Percentiles rank a stretch among this genome's conserved stretches.
Evolutionary conservation across 2,329 filamentous ascomycete genomes (phyloP).

Genomic region (Botrytis sinoallii): DNA sequence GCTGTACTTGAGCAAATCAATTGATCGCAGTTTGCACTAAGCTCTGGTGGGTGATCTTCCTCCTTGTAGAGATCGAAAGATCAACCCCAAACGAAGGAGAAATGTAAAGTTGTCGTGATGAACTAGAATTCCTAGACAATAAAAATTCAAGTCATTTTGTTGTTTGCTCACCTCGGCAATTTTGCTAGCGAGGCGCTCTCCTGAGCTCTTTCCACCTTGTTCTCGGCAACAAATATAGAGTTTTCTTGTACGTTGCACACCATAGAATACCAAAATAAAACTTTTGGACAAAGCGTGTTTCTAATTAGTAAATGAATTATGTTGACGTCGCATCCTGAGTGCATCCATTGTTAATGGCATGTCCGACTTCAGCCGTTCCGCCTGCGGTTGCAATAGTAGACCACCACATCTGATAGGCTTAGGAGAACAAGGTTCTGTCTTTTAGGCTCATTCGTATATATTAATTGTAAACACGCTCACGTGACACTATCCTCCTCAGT

Average conservation of each 20-base stretch:
- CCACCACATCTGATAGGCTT: background rate
- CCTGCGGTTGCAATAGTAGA: constrained; percentile 25
- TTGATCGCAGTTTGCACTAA: too few species aligned
- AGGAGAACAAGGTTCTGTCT: background rate
- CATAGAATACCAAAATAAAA: background rate
- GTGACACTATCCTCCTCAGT: too few species aligned
- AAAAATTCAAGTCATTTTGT: background rate
- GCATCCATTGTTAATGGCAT: constrained; percentile 30
- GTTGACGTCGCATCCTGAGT: constrained; percentile 23
- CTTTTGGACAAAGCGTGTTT: too few species aligned
- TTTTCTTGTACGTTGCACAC: background rate
- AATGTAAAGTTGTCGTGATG: too few species aligned
- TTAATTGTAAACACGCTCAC: too few species aligned
- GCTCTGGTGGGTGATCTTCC: too few species aligned
- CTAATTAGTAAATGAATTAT: too few species aligned
- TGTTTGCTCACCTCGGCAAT: background rate
- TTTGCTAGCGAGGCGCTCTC: background rate
- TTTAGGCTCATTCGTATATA: too few species aligned
- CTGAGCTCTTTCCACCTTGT: background rate
- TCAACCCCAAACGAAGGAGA: too few species aligned
- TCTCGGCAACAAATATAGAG: background rate
- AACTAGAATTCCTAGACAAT: background rate
- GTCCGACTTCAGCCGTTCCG: constrained; percentile 33
- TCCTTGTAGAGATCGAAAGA: too few species aligned
- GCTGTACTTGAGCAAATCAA: too few species aligned